phyloP scores from a whole-genome alignment of 2,329 filamentous ascomycete genomes.

The Cladosporium sp. region DNA sequence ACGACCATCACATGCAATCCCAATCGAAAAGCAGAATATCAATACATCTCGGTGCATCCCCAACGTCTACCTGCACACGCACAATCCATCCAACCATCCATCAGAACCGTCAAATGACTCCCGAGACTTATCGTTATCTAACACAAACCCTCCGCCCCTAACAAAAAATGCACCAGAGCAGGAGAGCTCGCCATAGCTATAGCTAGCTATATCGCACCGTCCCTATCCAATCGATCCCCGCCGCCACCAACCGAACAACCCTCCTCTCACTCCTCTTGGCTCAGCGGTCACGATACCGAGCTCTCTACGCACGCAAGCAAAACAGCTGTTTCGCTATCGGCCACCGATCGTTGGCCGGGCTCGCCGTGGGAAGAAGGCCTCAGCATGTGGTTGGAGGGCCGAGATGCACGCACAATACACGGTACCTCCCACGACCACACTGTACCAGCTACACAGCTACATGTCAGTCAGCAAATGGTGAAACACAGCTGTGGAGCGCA shows the following conservation, averaged over 20 bases:
- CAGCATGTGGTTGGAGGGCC: background rate
- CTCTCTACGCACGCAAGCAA: conserved; percentile 2
- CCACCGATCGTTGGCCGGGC: background rate
- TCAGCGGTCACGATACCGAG: background rate
- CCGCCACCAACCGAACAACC: background rate
- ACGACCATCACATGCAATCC: too few relatives aligned
- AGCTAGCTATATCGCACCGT: conserved; percentile 12
- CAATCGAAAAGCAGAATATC: background rate
- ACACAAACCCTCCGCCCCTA: background rate
- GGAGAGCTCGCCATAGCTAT: conserved; percentile 2
- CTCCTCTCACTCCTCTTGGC: background rate
- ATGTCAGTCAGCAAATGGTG: background rate
- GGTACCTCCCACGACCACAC: too few relatives aligned
- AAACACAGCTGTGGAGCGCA: background rate
- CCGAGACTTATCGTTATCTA: conserved; percentile 4
- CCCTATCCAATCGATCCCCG: background rate
- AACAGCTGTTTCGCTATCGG: background rate
- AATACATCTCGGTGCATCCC: background rate
- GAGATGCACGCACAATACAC: background rate
- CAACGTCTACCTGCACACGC: background rate
- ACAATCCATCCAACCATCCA: background rate
- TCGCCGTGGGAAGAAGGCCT: background rate
- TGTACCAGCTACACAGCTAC: too few relatives aligned
- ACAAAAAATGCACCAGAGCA: background rate
- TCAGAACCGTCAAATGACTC: background rate